Conservation (phyloP, 352 stramenopile genomes). For the Pythium dissotocum region DNA sequence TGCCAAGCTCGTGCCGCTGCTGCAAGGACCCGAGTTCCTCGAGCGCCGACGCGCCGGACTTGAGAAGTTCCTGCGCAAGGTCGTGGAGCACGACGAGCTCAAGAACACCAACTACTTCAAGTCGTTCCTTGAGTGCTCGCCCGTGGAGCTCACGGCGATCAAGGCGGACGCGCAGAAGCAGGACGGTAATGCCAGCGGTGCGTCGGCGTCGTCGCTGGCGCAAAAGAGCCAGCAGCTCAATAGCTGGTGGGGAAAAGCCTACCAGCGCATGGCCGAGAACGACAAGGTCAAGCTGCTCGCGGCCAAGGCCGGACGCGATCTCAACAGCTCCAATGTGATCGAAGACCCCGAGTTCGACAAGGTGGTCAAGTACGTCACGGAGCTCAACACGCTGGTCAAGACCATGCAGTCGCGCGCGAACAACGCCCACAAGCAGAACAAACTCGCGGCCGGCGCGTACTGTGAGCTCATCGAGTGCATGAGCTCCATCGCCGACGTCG, state of each 20-base stretch:
- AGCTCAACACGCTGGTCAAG: slow-evolving; percentile 63
- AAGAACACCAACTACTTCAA: slow-evolving; percentile 65
- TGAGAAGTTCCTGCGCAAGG: slow-evolving; percentile 81
- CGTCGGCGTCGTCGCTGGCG: slow-evolving; percentile 27
- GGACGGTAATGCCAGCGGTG: background rate
- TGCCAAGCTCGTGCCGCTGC: slow-evolving; percentile 72
- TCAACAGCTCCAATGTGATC: slow-evolving; percentile 45
- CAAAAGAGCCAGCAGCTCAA: slow-evolving; percentile 73
- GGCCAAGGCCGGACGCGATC: slow-evolving; percentile 47
- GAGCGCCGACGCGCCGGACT: slow-evolving; percentile 71
- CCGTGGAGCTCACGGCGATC: slow-evolving; percentile 70
- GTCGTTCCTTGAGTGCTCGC: slow-evolving; percentile 75
- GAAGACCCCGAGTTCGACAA: slow-evolving; percentile 74
- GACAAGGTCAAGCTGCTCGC: slow-evolving; percentile 68
- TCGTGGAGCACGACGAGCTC: slow-evolving; percentile 77
- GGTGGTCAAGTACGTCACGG: slow-evolving; percentile 61
- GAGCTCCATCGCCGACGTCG: slow-evolving; percentile 61
- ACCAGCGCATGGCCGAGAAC: slow-evolving; percentile 82
- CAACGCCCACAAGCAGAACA: slow-evolving; percentile 66
- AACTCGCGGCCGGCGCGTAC: slow-evolving; percentile 71
- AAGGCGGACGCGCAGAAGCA: slow-evolving; percentile 46
- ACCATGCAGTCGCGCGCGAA: slow-evolving; percentile 62
- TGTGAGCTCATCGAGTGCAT: slow-evolving; percentile 83
- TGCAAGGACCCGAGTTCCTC: slow-evolving; percentile 81
- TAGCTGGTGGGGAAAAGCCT: slow-evolving; percentile 82